Base-by-base conservation (phyloP, 106 monocot species). In the Posidonia australis region DNA sequence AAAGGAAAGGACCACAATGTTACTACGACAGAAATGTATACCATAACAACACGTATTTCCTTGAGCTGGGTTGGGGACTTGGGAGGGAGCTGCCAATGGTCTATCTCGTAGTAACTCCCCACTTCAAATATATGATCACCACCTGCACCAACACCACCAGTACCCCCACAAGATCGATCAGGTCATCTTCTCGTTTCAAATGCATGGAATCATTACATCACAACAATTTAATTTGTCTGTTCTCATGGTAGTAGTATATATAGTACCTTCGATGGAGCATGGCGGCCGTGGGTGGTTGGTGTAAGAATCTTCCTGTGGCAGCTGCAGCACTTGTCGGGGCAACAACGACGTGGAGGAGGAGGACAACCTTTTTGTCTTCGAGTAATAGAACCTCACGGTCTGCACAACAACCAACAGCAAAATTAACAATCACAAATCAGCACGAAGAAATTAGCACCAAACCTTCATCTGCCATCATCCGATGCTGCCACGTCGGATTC, bases 11-110 rank as follows among this genome's bases (percentile, higher is more conserved):
- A 54, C 52, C 13, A 52, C 52, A 18, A 13, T 52, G 13, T 5
- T 4, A 5, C 18, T 53, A 3, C 7, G 20, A 53, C 44, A 7
- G 7, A 45, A 0, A 24, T 55, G 10, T 10, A 31, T 60, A 86
- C 89, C 86, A 77, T 87, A 12, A 82, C 96, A 13, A 84, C 63
- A 1, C 90, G 79, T 23, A 90, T 69, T 23, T 83, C 72, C 54
- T 87, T 96, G 13, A 96, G 83, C 51, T 96, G 90, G 19, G 84
- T 78, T 14, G 89, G 94, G 10, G 84, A 89, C 61, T 80, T 90
- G 28, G 84, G 86, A 1, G 78, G 94, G 31, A 96, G 78, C 73
- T 79, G 74, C 51, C 59, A 56, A 67, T 84, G 96, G 74, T 87
- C 82, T 51, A 98, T 90, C 60, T 90, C 84, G 79, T 84, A 88